Conservation (phyloP, 2,329 filamentous ascomycete species). For the Harringtonia aguacate region DNA sequence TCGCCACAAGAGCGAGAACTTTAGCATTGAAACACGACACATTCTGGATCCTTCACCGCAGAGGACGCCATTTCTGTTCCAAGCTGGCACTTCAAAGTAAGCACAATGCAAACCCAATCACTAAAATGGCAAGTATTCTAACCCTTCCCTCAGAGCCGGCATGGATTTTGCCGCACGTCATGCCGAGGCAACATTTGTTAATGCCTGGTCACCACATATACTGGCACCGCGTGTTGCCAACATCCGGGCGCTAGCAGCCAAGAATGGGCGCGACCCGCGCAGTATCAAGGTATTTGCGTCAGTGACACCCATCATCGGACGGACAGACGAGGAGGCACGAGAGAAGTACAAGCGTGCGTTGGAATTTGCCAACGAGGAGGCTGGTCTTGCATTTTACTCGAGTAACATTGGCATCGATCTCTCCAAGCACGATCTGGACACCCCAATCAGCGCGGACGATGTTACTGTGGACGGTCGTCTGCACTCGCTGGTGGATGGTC, state of each 20-base stretch:
- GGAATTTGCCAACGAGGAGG: slow-evolving; percentile 11
- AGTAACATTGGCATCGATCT: slow-evolving; percentile 15
- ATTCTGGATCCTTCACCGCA: slow-evolving; percentile 6
- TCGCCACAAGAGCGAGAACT: not conserved
- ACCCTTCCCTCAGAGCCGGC: slow-evolving; percentile 4
- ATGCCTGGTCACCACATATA: not conserved
- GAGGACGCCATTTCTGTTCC: slow-evolving; percentile 14
- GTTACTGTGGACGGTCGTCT: slow-evolving; percentile 26
- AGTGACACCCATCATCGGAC: slow-evolving; percentile 12
- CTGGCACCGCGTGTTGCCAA: not conserved
- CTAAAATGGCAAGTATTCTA: not conserved
- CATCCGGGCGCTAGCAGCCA: not conserved
- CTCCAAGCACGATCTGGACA: slow-evolving; percentile 22
- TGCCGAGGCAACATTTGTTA: slow-evolving; percentile 11
- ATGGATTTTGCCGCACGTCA: slow-evolving; percentile 12
- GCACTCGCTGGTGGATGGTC: slow-evolving; percentile 14
- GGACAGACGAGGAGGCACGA: slow-evolving; percentile 13
- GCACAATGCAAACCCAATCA: not conserved
- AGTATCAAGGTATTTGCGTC: slow-evolving; percentile 12
- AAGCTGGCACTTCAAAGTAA: slow-evolving; percentile 13
- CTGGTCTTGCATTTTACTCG: slow-evolving; percentile 11
- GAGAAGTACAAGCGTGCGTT: slow-evolving; percentile 12
- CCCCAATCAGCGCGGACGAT: slow-evolving; percentile 15
- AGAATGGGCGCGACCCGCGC: slow-evolving; percentile 10
- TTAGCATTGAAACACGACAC: not conserved